Evolutionary conservation across 768 basidiomycete species (phyloP).

Genomic region (Hericium erinaceus): DNA sequence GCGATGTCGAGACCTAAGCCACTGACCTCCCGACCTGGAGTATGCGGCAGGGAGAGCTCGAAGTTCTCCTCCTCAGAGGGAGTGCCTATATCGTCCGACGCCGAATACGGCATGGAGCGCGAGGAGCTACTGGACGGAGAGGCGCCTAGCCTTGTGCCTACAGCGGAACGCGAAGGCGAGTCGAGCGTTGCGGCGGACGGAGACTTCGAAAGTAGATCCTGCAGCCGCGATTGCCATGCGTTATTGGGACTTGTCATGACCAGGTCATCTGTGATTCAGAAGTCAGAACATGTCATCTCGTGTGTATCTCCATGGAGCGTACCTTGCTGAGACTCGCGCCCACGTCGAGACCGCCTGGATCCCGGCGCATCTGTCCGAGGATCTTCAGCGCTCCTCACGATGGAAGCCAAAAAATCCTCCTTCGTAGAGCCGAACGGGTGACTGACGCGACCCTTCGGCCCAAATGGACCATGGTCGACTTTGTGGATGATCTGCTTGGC

Average conservation of each 20-base stretch:
- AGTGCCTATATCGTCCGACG: background rate
- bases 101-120: background rate
- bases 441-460: conserved; percentile 19
- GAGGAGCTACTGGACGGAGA: background rate
- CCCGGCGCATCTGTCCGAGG: conserved; percentile 3
- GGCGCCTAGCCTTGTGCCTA: background rate
- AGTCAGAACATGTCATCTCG: too few species aligned
- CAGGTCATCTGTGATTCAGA: background rate
- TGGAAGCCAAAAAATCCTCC: conserved; percentile 22
- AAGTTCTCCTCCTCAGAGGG: background rate
- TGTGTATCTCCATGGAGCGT: too few species aligned
- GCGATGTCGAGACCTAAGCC: background rate
- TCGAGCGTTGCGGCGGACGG: background rate
- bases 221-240: conserved; percentile 15
- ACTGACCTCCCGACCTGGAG: background rate
- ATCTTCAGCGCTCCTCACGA: conserved; percentile 16
- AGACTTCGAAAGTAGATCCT: background rate
- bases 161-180: background rate
- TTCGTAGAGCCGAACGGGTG: conserved; percentile 23
- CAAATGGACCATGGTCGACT: conserved; percentile 28
- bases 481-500: conserved; percentile 30
- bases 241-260: conserved; percentile 12
- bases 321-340: background rate
- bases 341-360: conserved; percentile 3
- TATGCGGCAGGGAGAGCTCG: background rate